These are phyloP conservation scores for Amanita molliuscula DNA, from an alignment of 768 basidiomycete genomes.

Conservation along the genomic window DNA sequence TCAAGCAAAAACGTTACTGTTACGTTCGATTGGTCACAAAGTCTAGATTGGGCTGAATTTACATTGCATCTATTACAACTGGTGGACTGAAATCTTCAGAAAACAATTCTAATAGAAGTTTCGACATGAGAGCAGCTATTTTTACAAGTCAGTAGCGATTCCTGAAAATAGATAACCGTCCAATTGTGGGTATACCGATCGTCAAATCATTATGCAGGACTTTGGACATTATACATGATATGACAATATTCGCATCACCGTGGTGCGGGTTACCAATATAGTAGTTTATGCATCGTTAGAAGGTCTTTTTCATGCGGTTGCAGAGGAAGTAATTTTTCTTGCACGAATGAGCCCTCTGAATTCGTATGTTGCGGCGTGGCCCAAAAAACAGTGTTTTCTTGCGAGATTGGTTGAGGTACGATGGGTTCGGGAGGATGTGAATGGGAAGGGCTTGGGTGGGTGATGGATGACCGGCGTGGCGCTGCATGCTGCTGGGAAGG, in stretches of 20 bases:
- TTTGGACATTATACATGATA: slow-evolving; percentile 3
- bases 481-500: not conserved
- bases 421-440: not conserved
- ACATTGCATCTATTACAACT: too few relatives aligned
- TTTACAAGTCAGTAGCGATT: slow-evolving; percentile 4
- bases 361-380: not conserved
- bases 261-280: slow-evolving; percentile 2
- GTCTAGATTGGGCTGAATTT: too few relatives aligned
- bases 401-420: not conserved
- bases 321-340: not conserved
- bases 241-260: slow-evolving; percentile 1
- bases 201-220: not conserved
- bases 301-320: not conserved
- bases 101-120: too few relatives aligned
- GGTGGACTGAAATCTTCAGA: too few relatives aligned
- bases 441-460: not conserved
- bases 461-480: not conserved
- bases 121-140: slow-evolving; percentile 3
- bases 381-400: not conserved
- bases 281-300: not conserved
- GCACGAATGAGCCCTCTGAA: not conserved
- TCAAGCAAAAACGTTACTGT: too few relatives aligned
- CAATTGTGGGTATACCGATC: slow-evolving; percentile 2
- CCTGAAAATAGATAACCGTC: slow-evolving; percentile 8
- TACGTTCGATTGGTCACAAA: too few relatives aligned